Evolutionary conservation across 441 rosid species (phyloP), one percentile per base, ranked within the genome.

Genomic region (Croton setiger): DNA sequence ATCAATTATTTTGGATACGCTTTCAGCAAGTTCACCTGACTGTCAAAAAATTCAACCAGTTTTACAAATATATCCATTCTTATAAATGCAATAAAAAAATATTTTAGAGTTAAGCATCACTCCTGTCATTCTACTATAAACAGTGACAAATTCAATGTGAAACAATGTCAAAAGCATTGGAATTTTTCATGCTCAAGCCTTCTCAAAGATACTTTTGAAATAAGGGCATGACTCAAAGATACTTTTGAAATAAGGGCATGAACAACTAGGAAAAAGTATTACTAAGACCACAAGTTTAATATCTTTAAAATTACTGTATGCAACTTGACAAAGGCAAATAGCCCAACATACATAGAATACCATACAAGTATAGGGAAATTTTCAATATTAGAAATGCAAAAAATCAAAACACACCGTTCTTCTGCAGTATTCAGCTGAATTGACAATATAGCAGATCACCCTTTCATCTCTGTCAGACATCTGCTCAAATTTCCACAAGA

Each of bases 11-110:
- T 88, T 86, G 74, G 98, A 87, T 74, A 96, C 85, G 21, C 97
- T 96, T 82, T 96, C 99, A 68, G 99, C 97, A 81, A 96, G 81
- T 76, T 96, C 99, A 72, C 92, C 96, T 74, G 93, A 86, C 99
- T 96, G 85, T 78, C 57, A 80, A 73, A 78, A 41, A 72, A 62
- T 14, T 63, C 56, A 70, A 77, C 23, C 71, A 27, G 70, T 45
- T 67, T 65, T 72, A 71, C 21, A 57, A 58, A 61, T 56, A 59
- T 15, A n/a, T n/a, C n/a, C n/a, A n/a, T n/a, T n/a, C 31, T 27
- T 27, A 31, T 33, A 64, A 17, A 11, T 9, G 23, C 9, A 49
- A 64, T 9, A 49, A 48, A 48, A 12, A 48, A 7, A 12, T 47
- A 17, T 11, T 21, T 23, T 9, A 8, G 37, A 6, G 33, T 23